Conservation (phyloP, 768 basidiomycete species). For the Auricularia sp. region DNA sequence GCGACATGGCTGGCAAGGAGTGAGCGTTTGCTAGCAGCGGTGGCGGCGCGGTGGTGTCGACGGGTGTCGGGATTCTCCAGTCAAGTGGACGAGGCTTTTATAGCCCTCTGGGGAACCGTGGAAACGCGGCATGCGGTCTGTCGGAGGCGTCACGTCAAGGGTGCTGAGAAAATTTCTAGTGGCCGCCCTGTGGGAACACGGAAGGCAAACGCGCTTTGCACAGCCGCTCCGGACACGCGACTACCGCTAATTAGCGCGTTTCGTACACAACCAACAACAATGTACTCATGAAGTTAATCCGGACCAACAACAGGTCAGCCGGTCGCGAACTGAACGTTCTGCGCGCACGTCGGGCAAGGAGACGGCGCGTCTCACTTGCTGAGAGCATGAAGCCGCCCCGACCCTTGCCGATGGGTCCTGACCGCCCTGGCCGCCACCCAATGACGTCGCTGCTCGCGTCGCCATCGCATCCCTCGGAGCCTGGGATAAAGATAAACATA, state of each 20-base stretch:
- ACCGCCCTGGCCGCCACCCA: not conserved
- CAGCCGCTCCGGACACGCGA: not conserved
- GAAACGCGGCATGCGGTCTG: not conserved
- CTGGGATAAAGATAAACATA: not conserved
- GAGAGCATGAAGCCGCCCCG: not conserved
- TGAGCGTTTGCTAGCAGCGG: not conserved
- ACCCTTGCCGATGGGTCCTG: not conserved
- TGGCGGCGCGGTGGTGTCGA: not conserved
- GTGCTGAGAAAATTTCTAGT: not conserved
- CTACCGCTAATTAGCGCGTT: too few relatives aligned
- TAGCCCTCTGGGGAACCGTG: not conserved
- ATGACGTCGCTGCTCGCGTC: not conserved
- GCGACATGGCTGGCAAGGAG: not conserved
- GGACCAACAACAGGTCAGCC: too few relatives aligned
- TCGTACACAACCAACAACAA: too few relatives aligned
- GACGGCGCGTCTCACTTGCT: not conserved
- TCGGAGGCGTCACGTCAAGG: not conserved
- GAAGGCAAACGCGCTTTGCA: not conserved
- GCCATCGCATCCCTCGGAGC: not conserved
- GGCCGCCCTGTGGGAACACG: not conserved
- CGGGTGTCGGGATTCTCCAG: not conserved
- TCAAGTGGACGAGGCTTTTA: not conserved
- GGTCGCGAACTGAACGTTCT: too few relatives aligned
- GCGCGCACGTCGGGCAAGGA: too few relatives aligned
- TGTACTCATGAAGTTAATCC: too few relatives aligned